A percentile compares a stretch with the other conserved stretches of the same genome.
These are phyloP conservation scores for Trichoderma polysporum DNA, from an alignment of 2,329 filamentous ascomycete genomes.

Conservation along the genomic window DNA sequence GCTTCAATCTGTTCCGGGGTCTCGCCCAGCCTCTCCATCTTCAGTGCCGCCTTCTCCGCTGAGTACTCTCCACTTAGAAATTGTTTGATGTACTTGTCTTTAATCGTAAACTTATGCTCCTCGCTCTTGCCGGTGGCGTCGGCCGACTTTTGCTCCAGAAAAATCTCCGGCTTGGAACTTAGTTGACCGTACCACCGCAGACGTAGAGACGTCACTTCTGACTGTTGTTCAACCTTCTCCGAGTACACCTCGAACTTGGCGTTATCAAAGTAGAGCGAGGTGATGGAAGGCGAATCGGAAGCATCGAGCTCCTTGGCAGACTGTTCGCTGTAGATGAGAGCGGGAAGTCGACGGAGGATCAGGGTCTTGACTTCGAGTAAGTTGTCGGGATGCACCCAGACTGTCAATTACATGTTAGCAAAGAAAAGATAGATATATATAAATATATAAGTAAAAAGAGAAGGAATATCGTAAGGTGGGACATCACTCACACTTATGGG, in stretches of 20 bases:
- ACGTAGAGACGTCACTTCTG: constrained; percentile 77
- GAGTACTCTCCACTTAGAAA: constrained; percentile 87
- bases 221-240: constrained; percentile 74
- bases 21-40: constrained; percentile 77
- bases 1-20: constrained; percentile 64
- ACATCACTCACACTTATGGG: constrained; percentile 72
- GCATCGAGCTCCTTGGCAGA: constrained; percentile 79
- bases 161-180: constrained; percentile 72
- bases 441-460: too few relatives aligned
- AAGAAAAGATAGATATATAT: not conserved
- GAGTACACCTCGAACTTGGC: constrained; percentile 81
- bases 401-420: constrained; percentile 38
- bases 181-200: constrained; percentile 91
- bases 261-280: constrained; percentile 94
- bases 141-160: constrained; percentile 86
- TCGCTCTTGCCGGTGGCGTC: constrained; percentile 73
- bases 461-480: too few relatives aligned
- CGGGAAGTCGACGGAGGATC: constrained; percentile 84
- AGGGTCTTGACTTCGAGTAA: constrained; percentile 95
- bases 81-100: constrained; percentile 87
- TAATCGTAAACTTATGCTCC: constrained; percentile 79
- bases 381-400: constrained; percentile 97
- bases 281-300: constrained; percentile 83
- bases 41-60: constrained; percentile 86
- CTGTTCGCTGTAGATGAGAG: constrained; percentile 90